A percentile compares a stretch with the other conserved stretches of the same genome.
phyloP scores from a whole-genome alignment of 257 asterid species.

The Agastache rugosa region DNA sequence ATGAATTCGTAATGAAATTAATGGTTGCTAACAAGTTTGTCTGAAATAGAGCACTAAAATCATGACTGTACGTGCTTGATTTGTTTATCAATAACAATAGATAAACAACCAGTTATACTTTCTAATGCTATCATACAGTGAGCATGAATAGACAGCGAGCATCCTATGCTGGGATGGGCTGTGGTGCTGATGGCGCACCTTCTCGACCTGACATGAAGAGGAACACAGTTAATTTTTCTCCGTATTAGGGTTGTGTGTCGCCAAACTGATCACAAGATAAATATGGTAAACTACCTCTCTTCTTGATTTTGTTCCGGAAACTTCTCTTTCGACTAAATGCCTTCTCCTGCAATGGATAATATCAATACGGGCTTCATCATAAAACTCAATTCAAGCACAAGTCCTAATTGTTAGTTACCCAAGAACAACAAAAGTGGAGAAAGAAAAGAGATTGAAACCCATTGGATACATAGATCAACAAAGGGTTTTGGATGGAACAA shows the following conservation, averaged over 20 bases:
- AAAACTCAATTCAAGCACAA: background rate
- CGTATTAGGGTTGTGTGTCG: too few relatives aligned
- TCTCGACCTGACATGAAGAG: slow-evolving; percentile 38
- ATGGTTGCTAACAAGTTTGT: background rate
- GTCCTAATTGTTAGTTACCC: background rate
- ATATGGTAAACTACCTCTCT: slow-evolving; percentile 52
- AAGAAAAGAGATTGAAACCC: background rate
- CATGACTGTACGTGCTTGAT: background rate
- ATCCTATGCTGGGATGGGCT: slow-evolving; percentile 39
- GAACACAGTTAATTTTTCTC: background rate
- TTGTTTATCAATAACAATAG: background rate
- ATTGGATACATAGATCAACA: background rate
- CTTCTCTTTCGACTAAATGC: slow-evolving; percentile 97
- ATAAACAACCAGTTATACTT: background rate
- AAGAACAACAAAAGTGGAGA: background rate
- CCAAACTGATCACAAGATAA: slow-evolving; percentile 4
- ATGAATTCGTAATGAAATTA: slow-evolving; percentile 58
- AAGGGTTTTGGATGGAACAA: background rate
- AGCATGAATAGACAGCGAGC: background rate
- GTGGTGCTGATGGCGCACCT: slow-evolving; percentile 33
- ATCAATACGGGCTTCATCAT: slow-evolving; percentile 5
- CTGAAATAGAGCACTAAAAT: background rate
- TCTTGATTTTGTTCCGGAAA: slow-evolving; percentile 89
- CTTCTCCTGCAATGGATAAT: slow-evolving; percentile 76
- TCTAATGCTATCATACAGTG: slow-evolving; percentile 1